Base-by-base conservation (phyloP, 2,329 filamentous ascomycete species). In the Colletotrichum lupini region DNA sequence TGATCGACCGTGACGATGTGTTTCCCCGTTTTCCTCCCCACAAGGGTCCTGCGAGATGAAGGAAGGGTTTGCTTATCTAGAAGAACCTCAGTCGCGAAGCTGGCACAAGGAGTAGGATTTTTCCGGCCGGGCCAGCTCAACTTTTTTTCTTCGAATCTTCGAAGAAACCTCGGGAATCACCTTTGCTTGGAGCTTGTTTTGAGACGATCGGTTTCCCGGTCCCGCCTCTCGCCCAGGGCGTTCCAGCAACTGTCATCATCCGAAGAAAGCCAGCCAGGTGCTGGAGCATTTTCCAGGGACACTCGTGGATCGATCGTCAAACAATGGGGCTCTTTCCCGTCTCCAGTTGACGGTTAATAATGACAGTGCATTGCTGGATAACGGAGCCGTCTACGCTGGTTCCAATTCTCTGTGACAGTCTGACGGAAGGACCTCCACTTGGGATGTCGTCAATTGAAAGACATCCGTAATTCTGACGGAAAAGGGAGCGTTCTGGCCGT, bases 281-380 rank as follows among this genome's bases (percentile, higher is more conserved):
- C 42, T 69, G 60, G 70, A 24, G 11, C 70, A 24, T 46, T 59
- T 70, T n/a, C 32, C 56, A 70, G 60, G 61, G 71, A 61, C 60
- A 49, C 24, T 35, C 61, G 67, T 49, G 67, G 67, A 71, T 66
- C 71, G 60, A 71, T 71, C 56, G 67, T 66, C 61, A 35, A 62
- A 66, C 24, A 37, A 55, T 58, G 67, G 67, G 49, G 30, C 53
- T 64, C 52, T 67, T 67, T 70, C 46, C 66, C 67, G 70, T 65
- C 60, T 65, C 60, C 56, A 61, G 42, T 63, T 35, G 59, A 63
- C 53, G 52, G 37, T 37, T 9, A 37, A 30, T n/a, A 22, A 37
- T 37, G 61, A 65, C 30, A 22, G 68, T 19, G 63, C 4, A 26
- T 53, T 19, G n/a, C 35, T 24, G 22, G 24, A 11, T 22, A 55